Percentiles rank a stretch among this genome's conserved stretches.
Evolutionary conservation across 2,329 filamentous ascomycete genomes (phyloP).

Genomic region (Xylariales sp.): DNA sequence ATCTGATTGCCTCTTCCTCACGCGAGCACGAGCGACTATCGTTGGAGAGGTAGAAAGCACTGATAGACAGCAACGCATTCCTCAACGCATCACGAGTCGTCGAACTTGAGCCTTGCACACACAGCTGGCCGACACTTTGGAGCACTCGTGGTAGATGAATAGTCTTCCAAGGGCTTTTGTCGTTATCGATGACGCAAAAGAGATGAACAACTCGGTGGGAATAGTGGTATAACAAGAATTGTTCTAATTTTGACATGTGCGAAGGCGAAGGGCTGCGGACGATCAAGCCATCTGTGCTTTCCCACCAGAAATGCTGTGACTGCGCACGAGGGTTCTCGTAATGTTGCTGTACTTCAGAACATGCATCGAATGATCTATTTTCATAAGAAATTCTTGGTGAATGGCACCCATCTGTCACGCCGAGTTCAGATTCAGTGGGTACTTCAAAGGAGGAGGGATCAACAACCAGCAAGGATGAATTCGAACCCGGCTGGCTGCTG

Average conservation of each 20-base stretch:
- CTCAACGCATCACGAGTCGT: slow-evolving; percentile 15
- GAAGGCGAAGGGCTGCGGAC: not conserved
- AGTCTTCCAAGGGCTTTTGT: slow-evolving; percentile 21
- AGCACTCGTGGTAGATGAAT: slow-evolving; percentile 19
- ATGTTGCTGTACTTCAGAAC: not conserved
- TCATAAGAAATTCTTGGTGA: no score
- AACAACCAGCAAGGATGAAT: no score
- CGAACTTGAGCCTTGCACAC: slow-evolving; percentile 15
- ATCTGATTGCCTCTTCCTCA: slow-evolving; percentile 8
- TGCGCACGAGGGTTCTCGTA: not conserved
- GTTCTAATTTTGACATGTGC: slow-evolving; percentile 10
- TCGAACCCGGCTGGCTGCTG: no score
- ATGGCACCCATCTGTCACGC: no score
- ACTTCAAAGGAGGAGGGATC: no score
- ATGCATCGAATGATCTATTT: not conserved
- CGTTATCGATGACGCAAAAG: slow-evolving; percentile 22
- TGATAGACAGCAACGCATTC: slow-evolving; percentile 19
- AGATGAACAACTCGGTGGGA: slow-evolving; percentile 17
- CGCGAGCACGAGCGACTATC: slow-evolving; percentile 9
- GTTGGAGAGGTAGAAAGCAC: slow-evolving; percentile 20
- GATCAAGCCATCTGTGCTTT: not conserved
- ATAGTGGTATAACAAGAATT: slow-evolving; percentile 20
- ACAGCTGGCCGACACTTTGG: slow-evolving; percentile 18
- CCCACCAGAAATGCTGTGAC: not conserved
- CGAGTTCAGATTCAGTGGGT: no score